These are phyloP conservation scores for Groenewaldozyma auringiensis DNA, from an alignment of 1,139 yeast species.

Conservation along the genomic window DNA sequence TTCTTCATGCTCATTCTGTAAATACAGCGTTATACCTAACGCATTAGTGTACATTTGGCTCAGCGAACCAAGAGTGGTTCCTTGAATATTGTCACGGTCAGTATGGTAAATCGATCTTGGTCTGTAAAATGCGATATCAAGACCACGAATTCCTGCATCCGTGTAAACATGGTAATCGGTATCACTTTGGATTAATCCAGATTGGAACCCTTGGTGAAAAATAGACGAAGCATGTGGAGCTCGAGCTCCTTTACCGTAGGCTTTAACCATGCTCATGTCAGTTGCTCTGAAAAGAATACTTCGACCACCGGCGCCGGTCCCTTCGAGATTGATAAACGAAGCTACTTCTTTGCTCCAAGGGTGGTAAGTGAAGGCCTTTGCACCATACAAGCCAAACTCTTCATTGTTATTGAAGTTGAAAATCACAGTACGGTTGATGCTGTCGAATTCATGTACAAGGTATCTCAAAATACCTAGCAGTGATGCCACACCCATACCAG, in stretches of 20 bases:
- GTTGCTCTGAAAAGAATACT: conserved; percentile 80
- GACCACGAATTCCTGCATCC: conserved; percentile 65
- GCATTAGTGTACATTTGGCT: conserved; percentile 79
- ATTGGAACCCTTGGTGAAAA: conserved; percentile 75
- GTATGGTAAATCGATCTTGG: conserved; percentile 87
- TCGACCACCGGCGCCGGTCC: conserved; percentile 93
- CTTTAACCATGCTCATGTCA: conserved; percentile 64
- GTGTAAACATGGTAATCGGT: conserved; percentile 77
- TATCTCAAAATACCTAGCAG: conserved; percentile 61
- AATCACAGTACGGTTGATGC: conserved; percentile 61
- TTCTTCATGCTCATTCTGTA: conserved; percentile 1
- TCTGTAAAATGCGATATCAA: conserved; percentile 67
- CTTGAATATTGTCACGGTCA: conserved; percentile 56
- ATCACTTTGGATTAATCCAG: conserved; percentile 65
- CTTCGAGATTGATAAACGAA: conserved; percentile 78
- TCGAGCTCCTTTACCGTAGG: conserved; percentile 37
- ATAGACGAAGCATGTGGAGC: conserved; percentile 73
- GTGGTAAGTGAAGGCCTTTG: conserved; percentile 64
- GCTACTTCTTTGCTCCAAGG: conserved; percentile 61
- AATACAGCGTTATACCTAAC: conserved; percentile 44
- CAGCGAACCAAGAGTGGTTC: conserved; percentile 55
- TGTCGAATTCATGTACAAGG: conserved; percentile 33
- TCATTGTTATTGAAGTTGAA: conserved; percentile 87
- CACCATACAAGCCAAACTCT: conserved; percentile 84
- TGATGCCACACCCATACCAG: conserved; percentile 86